A percentile compares a stretch with the other conserved stretches of the same genome.
Conservation (phyloP, 2,329 filamentous ascomycete species). For the Cercospora nicotianae region DNA sequence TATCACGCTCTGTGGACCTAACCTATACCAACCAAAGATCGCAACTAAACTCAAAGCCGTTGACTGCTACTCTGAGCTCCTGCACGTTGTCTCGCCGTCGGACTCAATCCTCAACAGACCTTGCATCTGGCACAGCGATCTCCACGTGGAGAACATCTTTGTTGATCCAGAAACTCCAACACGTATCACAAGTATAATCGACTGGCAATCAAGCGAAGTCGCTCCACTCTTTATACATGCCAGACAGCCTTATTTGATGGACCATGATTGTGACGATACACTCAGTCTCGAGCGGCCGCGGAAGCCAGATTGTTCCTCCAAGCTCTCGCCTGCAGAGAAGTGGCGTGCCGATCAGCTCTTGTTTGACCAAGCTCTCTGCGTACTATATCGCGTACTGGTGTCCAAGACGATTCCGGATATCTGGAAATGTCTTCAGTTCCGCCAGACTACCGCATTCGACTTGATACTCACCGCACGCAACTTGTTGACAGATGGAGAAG, state of each 20-base stretch:
- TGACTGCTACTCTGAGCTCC: not conserved
- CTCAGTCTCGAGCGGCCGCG: conserved; percentile 35
- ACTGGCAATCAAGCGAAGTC: conserved; percentile 41
- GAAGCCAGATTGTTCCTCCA: conserved; percentile 29
- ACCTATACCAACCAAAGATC: not conserved
- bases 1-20: not conserved
- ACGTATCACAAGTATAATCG: conserved; percentile 37
- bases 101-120: not conserved
- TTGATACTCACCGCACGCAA: not conserved
- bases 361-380: conserved; percentile 32
- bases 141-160: conserved; percentile 44
- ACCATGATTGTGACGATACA: conserved; percentile 32
- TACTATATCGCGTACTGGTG: not conserved
- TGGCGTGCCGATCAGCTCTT: conserved; percentile 26
- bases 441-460: not conserved
- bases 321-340: conserved; percentile 22
- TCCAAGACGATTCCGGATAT: not conserved
- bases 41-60: not conserved
- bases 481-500: conserved; percentile 25
- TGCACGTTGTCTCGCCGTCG: not conserved
- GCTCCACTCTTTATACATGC: conserved; percentile 38
- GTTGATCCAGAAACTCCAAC: conserved; percentile 38
- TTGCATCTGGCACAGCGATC: conserved; percentile 41
- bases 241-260: not conserved
- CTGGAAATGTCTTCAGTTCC: conserved; percentile 4